Base-by-base conservation (phyloP, 139 green algal genomes). In the Zygnema cylindricum region DNA sequence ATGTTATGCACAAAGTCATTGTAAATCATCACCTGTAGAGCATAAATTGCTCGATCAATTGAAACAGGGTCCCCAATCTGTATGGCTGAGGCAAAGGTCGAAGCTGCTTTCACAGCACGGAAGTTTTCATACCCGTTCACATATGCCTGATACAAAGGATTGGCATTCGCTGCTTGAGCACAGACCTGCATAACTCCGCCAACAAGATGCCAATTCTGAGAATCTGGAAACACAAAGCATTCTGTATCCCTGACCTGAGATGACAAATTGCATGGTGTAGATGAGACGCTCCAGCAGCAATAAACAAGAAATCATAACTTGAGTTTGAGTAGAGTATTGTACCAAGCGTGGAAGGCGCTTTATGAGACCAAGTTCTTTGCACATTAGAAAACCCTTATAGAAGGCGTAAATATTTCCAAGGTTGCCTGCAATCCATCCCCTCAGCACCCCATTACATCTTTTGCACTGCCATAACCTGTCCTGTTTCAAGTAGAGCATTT, bases 381-480 rank as follows among this genome's bases (percentile, higher is more conserved):
- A 95, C 95, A 97, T 96, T 81, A 95, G 93, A 91, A 98, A 98
- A 49, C 95, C 95, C 94, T 99, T 99, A 96, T 99, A 99, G 90
- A 99, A 99, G 21, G 98, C 98, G 91, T 99, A 99, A 75, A 99
- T 95, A 95, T 99, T 99, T 89, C 98, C 98, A 41, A 99, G 94
- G 95, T 99, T 99, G 89, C 98, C 97, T 91, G 82, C 97, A 69
- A 35, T 38, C 32, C 49, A n/a, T n/a, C n/a, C n/a, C n/a, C n/a
- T n/a, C n/a, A n/a, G n/a, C n/a, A n/a, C n/a, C n/a, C n/a, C n/a
- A n/a, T n/a, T n/a, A n/a, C n/a, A n/a, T n/a, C n/a, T n/a, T n/a
- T n/a, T n/a, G n/a, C n/a, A n/a, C n/a, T n/a, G n/a, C n/a, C n/a
- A n/a, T n/a, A n/a, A n/a, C n/a, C n/a, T n/a, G n/a, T n/a, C n/a